Conservation (phyloP, 352 stramenopile genomes). For the Phytophthora kernoviae region DNA sequence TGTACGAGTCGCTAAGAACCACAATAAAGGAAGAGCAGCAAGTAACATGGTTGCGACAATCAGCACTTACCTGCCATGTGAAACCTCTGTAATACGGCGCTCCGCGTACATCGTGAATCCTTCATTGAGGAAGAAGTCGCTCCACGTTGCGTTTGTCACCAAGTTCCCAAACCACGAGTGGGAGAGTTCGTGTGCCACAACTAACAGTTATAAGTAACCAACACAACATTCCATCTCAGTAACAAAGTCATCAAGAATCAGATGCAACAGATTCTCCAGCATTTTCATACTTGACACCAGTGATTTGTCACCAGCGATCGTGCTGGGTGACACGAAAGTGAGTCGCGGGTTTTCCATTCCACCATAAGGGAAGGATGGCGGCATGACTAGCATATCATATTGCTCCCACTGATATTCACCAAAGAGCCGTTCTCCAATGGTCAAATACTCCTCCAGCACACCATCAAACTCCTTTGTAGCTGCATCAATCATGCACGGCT, state of each 20-base stretch:
- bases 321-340: conserved; percentile 84
- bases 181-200: conserved; percentile 83
- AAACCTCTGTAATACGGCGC: conserved; percentile 66
- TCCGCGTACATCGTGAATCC: conserved; percentile 90
- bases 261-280: neutral
- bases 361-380: conserved; percentile 94
- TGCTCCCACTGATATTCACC: conserved; percentile 85
- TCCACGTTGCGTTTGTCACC: conserved; percentile 86
- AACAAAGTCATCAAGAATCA: neutral
- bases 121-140: conserved; percentile 90
- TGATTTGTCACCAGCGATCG: conserved; percentile 80
- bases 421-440: conserved; percentile 76
- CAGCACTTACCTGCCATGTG: conserved; percentile 57
- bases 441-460: conserved; percentile 76
- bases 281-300: conserved; percentile 61
- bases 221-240: neutral
- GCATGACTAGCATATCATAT: conserved; percentile 88
- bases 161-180: conserved; percentile 89
- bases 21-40: neutral
- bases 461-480: conserved; percentile 76
- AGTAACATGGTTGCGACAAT: neutral
- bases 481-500: conserved; percentile 81
- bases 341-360: conserved; percentile 98
- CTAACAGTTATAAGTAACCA: conserved; percentile 23
- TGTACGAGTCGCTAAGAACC: neutral